Percentiles rank a stretch among this genome's conserved stretches.
These are phyloP conservation scores for Cystobasidium tubakii DNA, from an alignment of 768 basidiomycete species.

Conservation along the genomic window DNA sequence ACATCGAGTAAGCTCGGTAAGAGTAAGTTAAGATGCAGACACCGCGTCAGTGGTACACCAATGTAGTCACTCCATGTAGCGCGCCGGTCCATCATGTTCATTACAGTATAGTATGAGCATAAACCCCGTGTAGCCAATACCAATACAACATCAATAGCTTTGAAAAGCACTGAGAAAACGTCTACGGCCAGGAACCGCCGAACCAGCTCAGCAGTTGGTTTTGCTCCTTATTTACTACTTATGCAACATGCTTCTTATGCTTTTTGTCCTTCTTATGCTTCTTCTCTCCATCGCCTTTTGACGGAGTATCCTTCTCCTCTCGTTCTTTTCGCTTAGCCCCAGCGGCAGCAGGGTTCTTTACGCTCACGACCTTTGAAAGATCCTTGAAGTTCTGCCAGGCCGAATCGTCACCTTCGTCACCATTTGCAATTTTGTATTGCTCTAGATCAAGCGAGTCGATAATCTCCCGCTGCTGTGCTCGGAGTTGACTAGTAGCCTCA, in stretches of 20 bases:
- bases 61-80: not conserved
- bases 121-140: not conserved
- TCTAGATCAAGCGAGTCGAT: conserved; percentile 78
- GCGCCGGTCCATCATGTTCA: too few relatives aligned
- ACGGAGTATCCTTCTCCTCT: conserved; percentile 28
- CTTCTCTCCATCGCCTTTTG: conserved; percentile 20
- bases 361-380: conserved; percentile 39
- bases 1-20: too few relatives aligned
- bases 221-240: too few relatives aligned
- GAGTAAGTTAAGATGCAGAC: too few relatives aligned
- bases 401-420: conserved; percentile 42
- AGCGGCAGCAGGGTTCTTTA: conserved; percentile 41
- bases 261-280: conserved; percentile 40
- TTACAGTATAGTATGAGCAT: not conserved
- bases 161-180: not conserved
- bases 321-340: conserved; percentile 39
- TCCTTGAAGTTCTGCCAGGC: conserved; percentile 40
- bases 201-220: not conserved
- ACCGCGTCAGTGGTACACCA: too few relatives aligned
- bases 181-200: not conserved
- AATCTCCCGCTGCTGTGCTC: conserved; percentile 68
- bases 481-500: conserved; percentile 55
- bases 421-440: conserved; percentile 56
- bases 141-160: not conserved
- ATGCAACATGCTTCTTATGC: conserved; percentile 5